phyloP scores from a whole-genome alignment of 2,329 filamentous ascomycete genomes.

The Fusarium brachygibbosum region DNA sequence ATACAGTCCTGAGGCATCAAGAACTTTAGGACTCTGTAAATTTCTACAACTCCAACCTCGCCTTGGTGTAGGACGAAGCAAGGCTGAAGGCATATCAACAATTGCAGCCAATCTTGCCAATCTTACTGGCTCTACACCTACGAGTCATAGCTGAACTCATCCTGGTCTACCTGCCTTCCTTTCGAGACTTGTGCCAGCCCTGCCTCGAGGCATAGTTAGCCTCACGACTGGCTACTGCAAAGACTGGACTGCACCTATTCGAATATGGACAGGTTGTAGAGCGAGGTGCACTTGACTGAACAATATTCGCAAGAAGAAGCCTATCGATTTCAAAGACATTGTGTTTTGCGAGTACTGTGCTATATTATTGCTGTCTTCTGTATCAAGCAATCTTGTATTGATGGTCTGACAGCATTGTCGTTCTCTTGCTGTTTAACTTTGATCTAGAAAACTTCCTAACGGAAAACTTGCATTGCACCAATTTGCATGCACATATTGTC shows the following conservation, averaged over 20 bases:
- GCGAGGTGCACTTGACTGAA: constrained; percentile 5
- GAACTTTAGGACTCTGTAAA: constrained; percentile 10
- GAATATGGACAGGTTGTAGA: constrained; percentile 26
- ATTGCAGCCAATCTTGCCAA: background rate
- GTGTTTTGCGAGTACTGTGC: constrained; percentile 26
- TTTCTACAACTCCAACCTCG: constrained; percentile 18
- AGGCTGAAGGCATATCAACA: constrained; percentile 36
- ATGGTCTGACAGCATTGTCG: background rate
- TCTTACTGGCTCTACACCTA: background rate
- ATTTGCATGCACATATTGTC: constrained; percentile 18
- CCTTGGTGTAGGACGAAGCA: constrained; percentile 27
- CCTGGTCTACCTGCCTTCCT: background rate
- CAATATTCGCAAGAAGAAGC: constrained; percentile 1
- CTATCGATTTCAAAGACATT: constrained; percentile 3
- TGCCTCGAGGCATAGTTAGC: constrained; percentile 1
- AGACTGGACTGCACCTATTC: constrained; percentile 5
- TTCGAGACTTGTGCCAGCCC: constrained; percentile 2
- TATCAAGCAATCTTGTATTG: constrained; percentile 9
- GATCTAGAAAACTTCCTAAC: constrained; percentile 14
- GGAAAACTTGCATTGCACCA: constrained; percentile 17
- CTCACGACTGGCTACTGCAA: constrained; percentile 3
- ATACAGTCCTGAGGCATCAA: constrained; percentile 47
- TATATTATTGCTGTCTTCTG: constrained; percentile 1
- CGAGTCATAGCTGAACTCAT: constrained; percentile 2
- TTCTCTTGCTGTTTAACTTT: constrained; percentile 12